Conservation (phyloP, 2,329 filamentous ascomycete genomes). For the Alternaria rosae region DNA sequence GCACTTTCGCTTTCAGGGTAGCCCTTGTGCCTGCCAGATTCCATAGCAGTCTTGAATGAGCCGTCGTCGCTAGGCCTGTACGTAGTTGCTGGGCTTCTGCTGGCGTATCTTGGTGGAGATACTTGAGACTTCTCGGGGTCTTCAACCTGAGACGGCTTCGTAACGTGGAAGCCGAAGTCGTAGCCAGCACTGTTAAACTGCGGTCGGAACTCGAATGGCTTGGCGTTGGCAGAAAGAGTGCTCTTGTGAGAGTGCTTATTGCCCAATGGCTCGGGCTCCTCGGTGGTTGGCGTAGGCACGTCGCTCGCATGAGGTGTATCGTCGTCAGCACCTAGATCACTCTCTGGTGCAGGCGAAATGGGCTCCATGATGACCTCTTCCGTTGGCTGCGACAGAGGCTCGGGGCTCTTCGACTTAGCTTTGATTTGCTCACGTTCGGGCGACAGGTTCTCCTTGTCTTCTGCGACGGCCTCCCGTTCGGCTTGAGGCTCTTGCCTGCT, state of each 20-base stretch:
- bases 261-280: conserved; percentile 30
- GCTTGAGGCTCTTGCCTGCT: conserved; percentile 28
- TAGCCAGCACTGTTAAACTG: conserved; percentile 39
- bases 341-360: conserved; percentile 11
- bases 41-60: conserved; percentile 49
- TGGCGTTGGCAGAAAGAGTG: conserved; percentile 74
- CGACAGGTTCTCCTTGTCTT: conserved; percentile 50
- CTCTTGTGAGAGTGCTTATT: conserved; percentile 49
- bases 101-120: conserved; percentile 32
- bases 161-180: conserved; percentile 50
- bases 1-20: conserved; percentile 50
- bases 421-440: conserved; percentile 37
- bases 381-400: conserved; percentile 26
- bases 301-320: conserved; percentile 42
- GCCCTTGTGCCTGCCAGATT: conserved; percentile 39
- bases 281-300: conserved; percentile 38
- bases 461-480: conserved; percentile 32
- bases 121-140: conserved; percentile 30
- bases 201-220: conserved; percentile 66
- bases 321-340: conserved; percentile 22
- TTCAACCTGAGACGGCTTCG: conserved; percentile 45
- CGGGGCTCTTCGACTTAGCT: conserved; percentile 34
- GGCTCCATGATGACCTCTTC: conserved; percentile 18
- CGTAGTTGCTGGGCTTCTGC: conserved; percentile 50
- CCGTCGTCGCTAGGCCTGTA: conserved; percentile 52